A percentile compares a stretch with the other conserved stretches of the same genome.
Evolutionary conservation across 345 rosid species (phyloP).

Genomic region (Viola odorata): DNA sequence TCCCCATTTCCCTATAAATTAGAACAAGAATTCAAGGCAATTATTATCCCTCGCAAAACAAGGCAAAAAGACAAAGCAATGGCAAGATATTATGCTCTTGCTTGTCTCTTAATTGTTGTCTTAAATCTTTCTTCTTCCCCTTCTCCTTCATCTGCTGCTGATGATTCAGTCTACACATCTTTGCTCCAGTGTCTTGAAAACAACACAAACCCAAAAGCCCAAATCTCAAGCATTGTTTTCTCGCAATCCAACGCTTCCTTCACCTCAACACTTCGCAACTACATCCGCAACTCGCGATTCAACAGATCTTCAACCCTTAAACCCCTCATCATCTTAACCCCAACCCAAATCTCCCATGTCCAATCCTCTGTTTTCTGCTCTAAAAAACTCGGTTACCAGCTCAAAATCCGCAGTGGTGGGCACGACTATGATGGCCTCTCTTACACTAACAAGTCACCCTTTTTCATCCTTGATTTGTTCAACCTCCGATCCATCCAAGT

Average conservation of each 20-base stretch:
- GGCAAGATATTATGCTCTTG: constrained; percentile 4
- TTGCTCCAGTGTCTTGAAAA: constrained; percentile 38
- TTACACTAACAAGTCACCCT: constrained; percentile 41
- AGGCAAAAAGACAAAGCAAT: background rate
- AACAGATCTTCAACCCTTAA: constrained; percentile 39
- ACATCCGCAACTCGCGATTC: constrained; percentile 56
- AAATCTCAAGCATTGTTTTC: constrained; percentile 31
- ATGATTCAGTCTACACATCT: constrained; percentile 23
- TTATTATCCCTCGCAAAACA: background rate
- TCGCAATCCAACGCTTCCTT: constrained; percentile 33
- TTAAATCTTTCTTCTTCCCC: constrained; percentile 10
- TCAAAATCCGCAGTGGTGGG: constrained; percentile 36
- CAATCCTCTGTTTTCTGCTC: constrained; percentile 53
- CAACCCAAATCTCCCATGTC: constrained; percentile 42
- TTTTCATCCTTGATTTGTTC: constrained; percentile 54
- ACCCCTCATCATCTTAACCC: constrained; percentile 49
- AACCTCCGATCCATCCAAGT: constrained; percentile 34
- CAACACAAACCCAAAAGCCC: constrained; percentile 20
- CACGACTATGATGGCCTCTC: constrained; percentile 37
- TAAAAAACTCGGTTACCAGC: constrained; percentile 29
- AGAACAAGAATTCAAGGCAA: too few relatives aligned
- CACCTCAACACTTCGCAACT: constrained; percentile 40
- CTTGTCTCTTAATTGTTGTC: constrained; percentile 3
- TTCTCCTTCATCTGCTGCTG: constrained; percentile 14
- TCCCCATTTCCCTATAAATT: background rate